phyloP scores from a whole-genome alignment of 768 basidiomycete species.

The Phylloporus sp. region DNA sequence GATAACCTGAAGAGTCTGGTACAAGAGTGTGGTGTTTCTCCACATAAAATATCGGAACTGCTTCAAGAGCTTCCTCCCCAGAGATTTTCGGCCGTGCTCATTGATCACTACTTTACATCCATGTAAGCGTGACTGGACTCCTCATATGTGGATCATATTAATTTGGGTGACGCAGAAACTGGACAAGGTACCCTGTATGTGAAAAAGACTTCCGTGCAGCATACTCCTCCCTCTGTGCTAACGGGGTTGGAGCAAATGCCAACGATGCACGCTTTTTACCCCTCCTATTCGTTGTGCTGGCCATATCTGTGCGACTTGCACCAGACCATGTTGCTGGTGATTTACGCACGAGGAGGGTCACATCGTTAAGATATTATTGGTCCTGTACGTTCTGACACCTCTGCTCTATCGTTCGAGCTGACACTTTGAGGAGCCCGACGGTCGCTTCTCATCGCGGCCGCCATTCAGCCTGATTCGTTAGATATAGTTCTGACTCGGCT shows the following conservation, averaged over 20 bases:
- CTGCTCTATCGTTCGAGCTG: slow-evolving; percentile 12
- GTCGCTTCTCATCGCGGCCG: slow-evolving; percentile 85
- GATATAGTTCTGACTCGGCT: slow-evolving; percentile 92
- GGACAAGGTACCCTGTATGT: slow-evolving; percentile 89
- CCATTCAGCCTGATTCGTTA: slow-evolving; percentile 88
- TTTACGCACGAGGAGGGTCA: slow-evolving; percentile 67
- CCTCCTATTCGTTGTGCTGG: slow-evolving; percentile 89
- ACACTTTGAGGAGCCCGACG: slow-evolving; percentile 59
- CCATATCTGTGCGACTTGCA: slow-evolving; percentile 80
- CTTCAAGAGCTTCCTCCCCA: slow-evolving; percentile 84
- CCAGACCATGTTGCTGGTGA: slow-evolving; percentile 84
- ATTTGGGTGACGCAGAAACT: slow-evolving; percentile 60
- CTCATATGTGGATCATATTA: neutral
- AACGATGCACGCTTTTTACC: slow-evolving; percentile 83
- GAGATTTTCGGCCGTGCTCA: slow-evolving; percentile 67
- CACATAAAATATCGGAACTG: slow-evolving; percentile 86
- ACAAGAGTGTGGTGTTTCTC: slow-evolving; percentile 88
- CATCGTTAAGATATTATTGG: slow-evolving; percentile 92
- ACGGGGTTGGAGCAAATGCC: slow-evolving; percentile 60
- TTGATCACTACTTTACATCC: slow-evolving; percentile 76
- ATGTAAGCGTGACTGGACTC: slow-evolving; percentile 46
- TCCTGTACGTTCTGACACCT: slow-evolving; percentile 60
- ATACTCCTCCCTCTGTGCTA: slow-evolving; percentile 62
- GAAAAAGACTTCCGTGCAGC: slow-evolving; percentile 77
- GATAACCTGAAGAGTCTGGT: slow-evolving; percentile 84